phyloP scores from a whole-genome alignment of 176 grass and related monocot genomes.

The Coix lacrymajobi region DNA sequence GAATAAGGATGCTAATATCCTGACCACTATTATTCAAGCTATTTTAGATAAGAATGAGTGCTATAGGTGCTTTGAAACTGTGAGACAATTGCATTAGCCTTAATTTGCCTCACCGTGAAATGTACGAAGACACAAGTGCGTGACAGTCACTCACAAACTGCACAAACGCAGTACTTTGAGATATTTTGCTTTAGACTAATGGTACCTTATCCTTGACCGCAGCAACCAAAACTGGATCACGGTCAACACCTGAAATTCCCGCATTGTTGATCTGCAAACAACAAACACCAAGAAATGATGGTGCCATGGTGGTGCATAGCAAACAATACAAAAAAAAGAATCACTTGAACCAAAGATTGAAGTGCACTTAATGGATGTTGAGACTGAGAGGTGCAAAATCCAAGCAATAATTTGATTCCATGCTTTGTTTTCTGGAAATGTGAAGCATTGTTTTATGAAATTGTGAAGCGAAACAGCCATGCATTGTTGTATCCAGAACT shows the following conservation, averaged over 20 bases:
- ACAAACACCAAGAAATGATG: not conserved
- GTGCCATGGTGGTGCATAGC: not conserved
- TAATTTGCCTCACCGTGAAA: not conserved
- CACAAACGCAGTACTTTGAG: not conserved
- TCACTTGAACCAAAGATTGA: not conserved
- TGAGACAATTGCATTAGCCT: not conserved
- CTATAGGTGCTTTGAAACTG: not conserved
- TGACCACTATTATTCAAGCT: not conserved
- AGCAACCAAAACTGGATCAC: slow-evolving; percentile 36
- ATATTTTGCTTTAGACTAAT: not conserved
- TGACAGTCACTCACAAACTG: not conserved
- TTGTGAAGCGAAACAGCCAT: not conserved
- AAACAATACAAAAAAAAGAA: not conserved
- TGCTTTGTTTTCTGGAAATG: not conserved
- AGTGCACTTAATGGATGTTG: not conserved
- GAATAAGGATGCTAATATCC: not conserved
- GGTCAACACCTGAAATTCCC: slow-evolving; percentile 42
- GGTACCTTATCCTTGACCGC: slow-evolving; percentile 40
- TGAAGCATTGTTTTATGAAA: not conserved
- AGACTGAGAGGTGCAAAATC: not conserved
- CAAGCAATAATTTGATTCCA: not conserved
- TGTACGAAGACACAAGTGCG: not conserved
- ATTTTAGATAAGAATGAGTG: not conserved
- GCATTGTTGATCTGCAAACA: slow-evolving; percentile 61
- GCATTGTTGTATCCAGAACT: not conserved